These are phyloP conservation scores for Apophysomyces trapeziformis DNA, from an alignment of 371 early-diverging fungal species.

Conservation along the genomic window DNA sequence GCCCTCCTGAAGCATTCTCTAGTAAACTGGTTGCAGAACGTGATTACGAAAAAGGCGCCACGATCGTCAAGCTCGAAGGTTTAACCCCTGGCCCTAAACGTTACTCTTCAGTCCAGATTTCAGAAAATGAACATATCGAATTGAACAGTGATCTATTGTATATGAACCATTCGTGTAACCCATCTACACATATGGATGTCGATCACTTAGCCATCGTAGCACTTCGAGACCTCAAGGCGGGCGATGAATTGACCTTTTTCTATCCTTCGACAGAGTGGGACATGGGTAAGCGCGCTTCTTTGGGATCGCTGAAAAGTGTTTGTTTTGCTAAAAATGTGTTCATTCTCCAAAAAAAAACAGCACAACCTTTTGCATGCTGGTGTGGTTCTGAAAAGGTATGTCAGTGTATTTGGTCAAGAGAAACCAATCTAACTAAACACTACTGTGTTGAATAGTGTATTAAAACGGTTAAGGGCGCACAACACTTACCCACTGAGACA, in stretches of 20 bases:
- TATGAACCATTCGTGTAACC: slow-evolving; percentile 63
- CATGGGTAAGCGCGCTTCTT: slow-evolving; percentile 57
- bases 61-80: slow-evolving; percentile 59
- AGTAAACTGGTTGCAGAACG: slow-evolving; percentile 60
- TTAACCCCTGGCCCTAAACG: slow-evolving; percentile 59
- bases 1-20: slow-evolving; percentile 51
- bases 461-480: slow-evolving; percentile 66
- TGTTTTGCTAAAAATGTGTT: too few species aligned
- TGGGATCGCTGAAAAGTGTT: too few species aligned
- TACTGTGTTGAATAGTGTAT: slow-evolving; percentile 50
- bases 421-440: too few species aligned
- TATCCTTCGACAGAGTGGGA: slow-evolving; percentile 88
- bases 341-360: slow-evolving; percentile 8
- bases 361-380: slow-evolving; percentile 85
- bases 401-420: too few species aligned
- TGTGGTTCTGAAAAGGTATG: slow-evolving; percentile 63
- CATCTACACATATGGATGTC: slow-evolving; percentile 65
- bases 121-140: slow-evolving; percentile 67
- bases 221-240: slow-evolving; percentile 56
- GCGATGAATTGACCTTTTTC: slow-evolving; percentile 80
- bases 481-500: slow-evolving; percentile 48
- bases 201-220: slow-evolving; percentile 59
- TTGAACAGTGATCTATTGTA: slow-evolving; percentile 67
- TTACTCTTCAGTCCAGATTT: slow-evolving; percentile 71
- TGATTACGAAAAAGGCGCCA: slow-evolving; percentile 56